phyloP scores from a whole-genome alignment of 2,329 filamentous ascomycete species.

The Colletotrichum navitas region DNA sequence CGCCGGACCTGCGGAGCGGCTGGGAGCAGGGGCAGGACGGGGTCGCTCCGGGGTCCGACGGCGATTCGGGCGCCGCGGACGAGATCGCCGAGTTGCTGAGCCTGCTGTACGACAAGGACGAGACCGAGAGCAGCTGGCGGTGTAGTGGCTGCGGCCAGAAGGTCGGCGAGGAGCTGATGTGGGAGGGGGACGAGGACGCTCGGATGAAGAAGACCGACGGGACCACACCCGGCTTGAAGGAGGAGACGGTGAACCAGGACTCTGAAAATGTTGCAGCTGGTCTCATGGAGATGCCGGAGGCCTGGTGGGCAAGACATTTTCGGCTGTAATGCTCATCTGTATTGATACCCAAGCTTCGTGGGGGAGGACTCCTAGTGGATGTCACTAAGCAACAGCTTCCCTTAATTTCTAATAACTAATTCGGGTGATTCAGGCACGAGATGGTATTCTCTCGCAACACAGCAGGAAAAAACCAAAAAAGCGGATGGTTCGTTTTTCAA shows the following conservation, averaged over 20 bases:
- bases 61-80: background rate
- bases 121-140: background rate
- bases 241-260: background rate
- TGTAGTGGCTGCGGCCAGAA: background rate
- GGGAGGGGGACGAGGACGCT: background rate
- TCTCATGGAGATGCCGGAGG: slow-evolving; percentile 24
- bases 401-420: slow-evolving; percentile 21
- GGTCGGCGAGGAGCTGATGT: background rate
- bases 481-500: background rate
- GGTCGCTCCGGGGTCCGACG: background rate
- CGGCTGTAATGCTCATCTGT: background rate
- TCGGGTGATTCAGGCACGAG: background rate
- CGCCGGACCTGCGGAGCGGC: background rate
- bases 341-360: slow-evolving; percentile 13
- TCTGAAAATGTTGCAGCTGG: background rate
- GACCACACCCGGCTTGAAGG: background rate
- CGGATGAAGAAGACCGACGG: background rate
- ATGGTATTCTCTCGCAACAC: too few species aligned
- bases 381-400: background rate
- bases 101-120: background rate
- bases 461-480: background rate
- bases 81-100: background rate
- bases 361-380: background rate
- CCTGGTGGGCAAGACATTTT: slow-evolving; percentile 25
- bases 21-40: background rate